Evolutionary conservation across 1,284 basidiomycete genomes (phyloP), one percentile per base, ranked within the genome.

Genomic region (Kalmanozyma brasiliensis): DNA sequence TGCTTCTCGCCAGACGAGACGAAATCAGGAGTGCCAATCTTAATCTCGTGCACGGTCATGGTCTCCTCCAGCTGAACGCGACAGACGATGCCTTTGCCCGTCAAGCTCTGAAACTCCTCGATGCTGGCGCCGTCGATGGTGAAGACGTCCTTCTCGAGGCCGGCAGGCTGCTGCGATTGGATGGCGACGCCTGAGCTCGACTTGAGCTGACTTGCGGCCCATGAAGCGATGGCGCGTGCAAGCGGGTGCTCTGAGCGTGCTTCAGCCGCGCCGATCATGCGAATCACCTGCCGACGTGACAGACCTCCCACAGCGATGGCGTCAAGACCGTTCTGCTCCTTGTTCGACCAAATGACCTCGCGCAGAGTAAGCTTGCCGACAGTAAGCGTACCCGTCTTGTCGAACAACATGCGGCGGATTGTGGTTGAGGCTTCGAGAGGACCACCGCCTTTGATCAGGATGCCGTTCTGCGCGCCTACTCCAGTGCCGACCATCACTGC

Each of bases 401-500:
- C 96, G 52, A 98, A 84, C 0, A 97, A 87, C 71, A 98, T 89
- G 32, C 88, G 86, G 77, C 88, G 88, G 76, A 98, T 89, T 47
- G 86, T 86, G 74, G 88, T 89, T 80, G 92, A 94, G 3, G 93
- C 93, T 81, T 99, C 96, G 37, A 99, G 85, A 2, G 96, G 94
- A 19, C 90, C 86, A 3, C 94, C 96, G 40, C 96, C 94, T 82
- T 98, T 98, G 88, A 98, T 98, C 44, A 99, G 85, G 67, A 99
- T 98, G 0, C 96, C 96, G 78, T 98, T 94, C 85, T 91, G 87
- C 11, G 96, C 96, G 1, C 96, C 96, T 51, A 98, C 90, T 0
- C 96, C 96, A 0, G 96, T 98, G 26, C 96, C 96, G 35, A 98
- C 96, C 96, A 98, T 98, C 83, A 98, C 94, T 1, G 96, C 96